Evolutionary conservation across 371 early-diverging fungal species (phyloP).

Genomic region (Parasitella parasitica): DNA sequence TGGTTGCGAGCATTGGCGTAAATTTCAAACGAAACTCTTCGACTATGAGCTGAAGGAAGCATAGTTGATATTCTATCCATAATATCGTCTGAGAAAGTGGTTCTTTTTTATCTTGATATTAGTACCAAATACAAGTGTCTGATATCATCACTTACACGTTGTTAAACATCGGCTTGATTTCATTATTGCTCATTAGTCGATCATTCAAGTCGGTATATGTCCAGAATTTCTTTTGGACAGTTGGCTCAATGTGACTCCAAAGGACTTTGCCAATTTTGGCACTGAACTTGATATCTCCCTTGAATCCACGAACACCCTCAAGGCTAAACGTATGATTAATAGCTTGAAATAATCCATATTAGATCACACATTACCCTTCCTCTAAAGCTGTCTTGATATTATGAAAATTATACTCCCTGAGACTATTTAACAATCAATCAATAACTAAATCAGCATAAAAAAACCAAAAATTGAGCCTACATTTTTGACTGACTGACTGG

Average conservation of each 20-base stretch:
- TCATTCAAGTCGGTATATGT: conserved; percentile 45
- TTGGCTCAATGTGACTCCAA: conserved; percentile 35
- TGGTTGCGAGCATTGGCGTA: conserved; percentile 46
- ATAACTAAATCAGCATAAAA: not conserved
- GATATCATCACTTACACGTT: conserved; percentile 35
- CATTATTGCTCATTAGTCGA: conserved; percentile 34
- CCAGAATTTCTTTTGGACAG: conserved; percentile 38
- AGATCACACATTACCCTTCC: conserved; percentile 23
- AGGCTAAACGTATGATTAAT: conserved; percentile 6
- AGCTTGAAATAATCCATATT: not conserved
- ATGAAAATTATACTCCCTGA: conserved; percentile 38
- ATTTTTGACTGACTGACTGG: too few species aligned
- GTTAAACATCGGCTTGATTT: conserved; percentile 36
- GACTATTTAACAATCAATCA: conserved; percentile 9
- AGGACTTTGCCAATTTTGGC: conserved; percentile 53
- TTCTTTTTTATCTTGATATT: conserved; percentile 11
- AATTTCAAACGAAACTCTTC: conserved; percentile 43
- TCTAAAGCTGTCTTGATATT: conserved; percentile 31
- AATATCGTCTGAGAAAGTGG: conserved; percentile 29
- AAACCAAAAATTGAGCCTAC: too few species aligned
- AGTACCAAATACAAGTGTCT: not conserved
- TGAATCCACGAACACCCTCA: conserved; percentile 32
- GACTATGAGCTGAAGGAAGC: conserved; percentile 22
- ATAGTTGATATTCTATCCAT: conserved; percentile 26
- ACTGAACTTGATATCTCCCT: conserved; percentile 40